Percentiles rank a stretch among this genome's conserved stretches.
phyloP scores from a whole-genome alignment of 768 basidiomycete species.

The Mycena rebaudengoi region DNA sequence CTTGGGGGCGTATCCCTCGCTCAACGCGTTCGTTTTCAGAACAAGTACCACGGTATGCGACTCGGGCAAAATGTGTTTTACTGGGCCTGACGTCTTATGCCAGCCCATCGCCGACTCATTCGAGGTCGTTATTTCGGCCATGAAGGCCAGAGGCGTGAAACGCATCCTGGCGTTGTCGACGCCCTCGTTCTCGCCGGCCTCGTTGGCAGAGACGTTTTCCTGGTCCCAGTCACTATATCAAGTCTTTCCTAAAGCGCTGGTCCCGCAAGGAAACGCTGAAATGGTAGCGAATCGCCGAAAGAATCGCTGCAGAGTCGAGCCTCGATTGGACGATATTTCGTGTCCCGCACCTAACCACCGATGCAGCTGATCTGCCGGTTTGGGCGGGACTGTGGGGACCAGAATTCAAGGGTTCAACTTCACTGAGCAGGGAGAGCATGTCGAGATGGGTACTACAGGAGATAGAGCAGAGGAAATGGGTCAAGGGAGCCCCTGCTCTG shows the following conservation, averaged over 20 bases:
- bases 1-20: slow-evolving; percentile 1
- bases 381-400: background rate
- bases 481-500: slow-evolving; percentile 6
- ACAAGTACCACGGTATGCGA: background rate
- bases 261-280: slow-evolving; percentile 17
- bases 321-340: slow-evolving; percentile 20
- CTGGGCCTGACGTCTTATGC: background rate
- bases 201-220: background rate
- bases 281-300: slow-evolving; percentile 12
- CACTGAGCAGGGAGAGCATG: slow-evolving; percentile 11
- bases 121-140: slow-evolving; percentile 4
- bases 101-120: slow-evolving; percentile 15
- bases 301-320: slow-evolving; percentile 5
- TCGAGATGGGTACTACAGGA: slow-evolving; percentile 13
- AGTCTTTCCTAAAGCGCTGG: background rate
- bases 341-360: slow-evolving; percentile 7
- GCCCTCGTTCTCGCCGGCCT: slow-evolving; percentile 12
- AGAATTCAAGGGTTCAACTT: background rate
- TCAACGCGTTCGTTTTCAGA: slow-evolving; percentile 1
- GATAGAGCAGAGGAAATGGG: slow-evolving; percentile 12
- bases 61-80: too few relatives aligned
- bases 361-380: slow-evolving; percentile 4
- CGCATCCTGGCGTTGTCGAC: slow-evolving; percentile 20
- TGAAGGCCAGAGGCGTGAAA: slow-evolving; percentile 13
- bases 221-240: background rate